Percentiles rank a stretch among this genome's conserved stretches.
phyloP scores from a whole-genome alignment of 2,329 filamentous ascomycete genomes.

The Dactylonectria estremocensis region DNA sequence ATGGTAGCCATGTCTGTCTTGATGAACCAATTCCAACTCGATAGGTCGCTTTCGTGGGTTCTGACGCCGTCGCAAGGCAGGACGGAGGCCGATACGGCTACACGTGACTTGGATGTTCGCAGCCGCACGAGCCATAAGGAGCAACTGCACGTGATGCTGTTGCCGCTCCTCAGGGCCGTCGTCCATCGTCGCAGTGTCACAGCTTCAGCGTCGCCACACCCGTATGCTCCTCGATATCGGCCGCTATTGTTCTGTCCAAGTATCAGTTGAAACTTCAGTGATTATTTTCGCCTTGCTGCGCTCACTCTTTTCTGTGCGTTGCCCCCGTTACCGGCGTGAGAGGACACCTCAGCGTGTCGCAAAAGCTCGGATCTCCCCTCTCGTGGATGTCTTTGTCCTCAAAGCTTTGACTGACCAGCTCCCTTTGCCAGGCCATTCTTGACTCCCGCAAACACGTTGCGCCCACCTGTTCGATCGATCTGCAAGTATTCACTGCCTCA shows the following conservation, averaged over 20 bases:
- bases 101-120: conserved; percentile 40
- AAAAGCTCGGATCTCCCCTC: conserved; percentile 50
- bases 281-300: conserved; percentile 51
- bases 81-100: conserved; percentile 23
- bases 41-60: neutral
- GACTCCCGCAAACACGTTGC: conserved; percentile 40
- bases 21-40: conserved; percentile 6
- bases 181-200: conserved; percentile 43
- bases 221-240: conserved; percentile 51
- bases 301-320: conserved; percentile 55
- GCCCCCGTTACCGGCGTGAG: conserved; percentile 30
- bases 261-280: conserved; percentile 58
- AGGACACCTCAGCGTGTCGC: conserved; percentile 46
- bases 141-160: conserved; percentile 46
- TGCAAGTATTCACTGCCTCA: conserved; percentile 19
- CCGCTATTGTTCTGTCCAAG: conserved; percentile 57
- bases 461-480: conserved; percentile 30
- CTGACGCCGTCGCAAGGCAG: neutral
- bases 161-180: conserved; percentile 39
- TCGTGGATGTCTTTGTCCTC: conserved; percentile 43
- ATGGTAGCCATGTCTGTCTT: neutral
- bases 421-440: conserved; percentile 45
- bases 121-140: conserved; percentile 45
- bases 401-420: conserved; percentile 49
- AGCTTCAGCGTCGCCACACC: conserved; percentile 41